Evolutionary conservation across 139 green algal species (phyloP), one percentile per base, ranked within the genome.

Genomic region (Chlorella vulgaris): DNA sequence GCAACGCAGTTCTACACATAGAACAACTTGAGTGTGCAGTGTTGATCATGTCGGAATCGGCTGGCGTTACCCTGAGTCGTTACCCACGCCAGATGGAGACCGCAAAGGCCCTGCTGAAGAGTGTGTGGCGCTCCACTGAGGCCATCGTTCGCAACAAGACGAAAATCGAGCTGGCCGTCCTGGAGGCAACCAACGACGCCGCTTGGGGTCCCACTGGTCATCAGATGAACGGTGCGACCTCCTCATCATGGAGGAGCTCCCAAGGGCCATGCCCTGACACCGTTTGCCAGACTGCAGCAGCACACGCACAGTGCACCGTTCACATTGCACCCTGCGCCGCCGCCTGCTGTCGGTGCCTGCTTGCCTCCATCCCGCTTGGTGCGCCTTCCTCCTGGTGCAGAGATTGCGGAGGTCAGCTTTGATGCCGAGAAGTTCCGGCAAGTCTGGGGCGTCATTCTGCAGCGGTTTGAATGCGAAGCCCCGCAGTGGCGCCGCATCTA

Each of bases 391-490:
- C 21, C 7, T 8, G 15, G 5, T 74, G 43, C 63, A 82, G 76
- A 75, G 42, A 74, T 82, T 38, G 33, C 63, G 24, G 76, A 82
- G 10, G 76, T 39, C 39, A 53, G 76, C 63, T 82, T 66, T 13
- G 76, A 82, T 61, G 76, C 76, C 24, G 76, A 82, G 76, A 82
- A 82, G 42, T 82, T 82, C 35, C 29, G 21, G 21, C 63, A 82
- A 42, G 76, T 73, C 22, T 82, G 76, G 76, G 33, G 26, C 31
- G 62, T 82, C 43, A 51, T 79, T 7, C 73, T 79, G 35, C 51
- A 39, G 3, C 73, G 73, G 35, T 79, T 79, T 31, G 73, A 68
- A 53, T 29, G 29, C 6, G 73, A 79, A 28, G 42, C 73, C 2
- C 31, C 33, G 33, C 73, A 79, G 21, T 79, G 73, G 73, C 73